These are phyloP conservation scores for Phialophora chinensis DNA, from an alignment of 2,329 filamentous ascomycete species.

Conservation along the genomic window DNA sequence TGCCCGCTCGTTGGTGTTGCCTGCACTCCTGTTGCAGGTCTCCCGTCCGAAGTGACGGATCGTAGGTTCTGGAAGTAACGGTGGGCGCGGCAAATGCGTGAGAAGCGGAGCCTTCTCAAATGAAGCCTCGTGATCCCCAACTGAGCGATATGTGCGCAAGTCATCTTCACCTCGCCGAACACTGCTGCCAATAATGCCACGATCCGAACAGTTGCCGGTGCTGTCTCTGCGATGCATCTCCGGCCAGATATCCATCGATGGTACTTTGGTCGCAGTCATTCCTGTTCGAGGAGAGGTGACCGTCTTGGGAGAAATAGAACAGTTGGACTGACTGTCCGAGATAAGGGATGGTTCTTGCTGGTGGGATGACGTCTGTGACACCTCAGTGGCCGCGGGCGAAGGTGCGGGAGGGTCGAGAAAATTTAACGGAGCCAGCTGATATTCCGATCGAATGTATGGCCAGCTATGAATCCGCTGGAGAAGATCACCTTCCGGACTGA, in stretches of 20 bases:
- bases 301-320: constrained; percentile 64
- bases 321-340: constrained; percentile 70
- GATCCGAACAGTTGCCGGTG: constrained; percentile 10
- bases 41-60: background rate
- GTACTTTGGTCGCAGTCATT: constrained; percentile 49
- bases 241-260: constrained; percentile 24
- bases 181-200: background rate
- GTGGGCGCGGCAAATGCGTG: background rate
- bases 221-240: constrained; percentile 14
- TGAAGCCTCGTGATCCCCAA: background rate
- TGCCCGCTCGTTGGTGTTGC: background rate
- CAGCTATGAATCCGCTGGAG: constrained; percentile 6
- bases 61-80: background rate
- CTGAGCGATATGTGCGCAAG: background rate
- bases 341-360: constrained; percentile 71
- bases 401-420: constrained; percentile 64
- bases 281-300: constrained; percentile 49
- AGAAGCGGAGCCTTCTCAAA: constrained; percentile 3
- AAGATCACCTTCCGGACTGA: background rate
- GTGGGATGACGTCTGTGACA: constrained; percentile 62
- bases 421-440: constrained; percentile 37
- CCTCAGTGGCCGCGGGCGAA: constrained; percentile 68
- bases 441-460: constrained; percentile 20
- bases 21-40: background rate
- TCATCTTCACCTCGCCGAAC: constrained; percentile 1